These are phyloP conservation scores for Candida piceae DNA, from an alignment of 805 yeast genomes.

Conservation along the genomic window DNA sequence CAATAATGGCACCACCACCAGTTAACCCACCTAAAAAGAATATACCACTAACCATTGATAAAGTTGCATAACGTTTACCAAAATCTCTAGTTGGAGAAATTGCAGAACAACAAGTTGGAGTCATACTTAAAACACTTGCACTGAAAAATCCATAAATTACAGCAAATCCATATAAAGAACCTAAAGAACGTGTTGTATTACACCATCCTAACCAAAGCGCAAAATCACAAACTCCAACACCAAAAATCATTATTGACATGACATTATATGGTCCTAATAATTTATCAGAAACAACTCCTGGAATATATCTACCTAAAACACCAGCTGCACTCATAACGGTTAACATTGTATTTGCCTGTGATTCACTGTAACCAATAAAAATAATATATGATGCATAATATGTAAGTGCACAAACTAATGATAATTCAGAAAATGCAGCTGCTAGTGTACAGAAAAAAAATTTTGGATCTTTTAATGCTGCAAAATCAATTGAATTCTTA, in stretches of 20 bases:
- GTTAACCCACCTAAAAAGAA: conserved; percentile 29
- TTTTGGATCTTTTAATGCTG: conserved; percentile 33
- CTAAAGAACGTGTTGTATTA: conserved; percentile 24
- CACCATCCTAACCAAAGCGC: conserved; percentile 61
- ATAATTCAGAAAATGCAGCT: conserved; percentile 35
- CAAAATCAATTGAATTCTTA: conserved; percentile 24
- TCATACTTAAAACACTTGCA: conserved; percentile 50
- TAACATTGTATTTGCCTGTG: conserved; percentile 37
- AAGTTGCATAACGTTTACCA: conserved; percentile 22
- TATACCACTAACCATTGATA: conserved; percentile 27
- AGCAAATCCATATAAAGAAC: conserved; percentile 45
- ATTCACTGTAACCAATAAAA: conserved; percentile 36
- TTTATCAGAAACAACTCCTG: conserved; percentile 50
- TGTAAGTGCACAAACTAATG: conserved; percentile 36
- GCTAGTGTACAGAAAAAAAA: conserved; percentile 35
- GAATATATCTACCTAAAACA: conserved; percentile 48
- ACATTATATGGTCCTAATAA: conserved; percentile 51
- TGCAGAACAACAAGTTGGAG: conserved; percentile 57
- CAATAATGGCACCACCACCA: conserved; percentile 31
- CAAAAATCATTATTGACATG: conserved; percentile 42
- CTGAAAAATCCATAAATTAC: conserved; percentile 48
- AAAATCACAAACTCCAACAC: conserved; percentile 42
- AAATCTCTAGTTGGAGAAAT: conserved; percentile 38
- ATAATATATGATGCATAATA: conserved; percentile 42
- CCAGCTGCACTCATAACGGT: conserved; percentile 47